A percentile compares a stretch with the other conserved stretches of the same genome.
Conservation (phyloP, 495 filamentous ascomycete genomes). For the Neurospora hispaniola region DNA sequence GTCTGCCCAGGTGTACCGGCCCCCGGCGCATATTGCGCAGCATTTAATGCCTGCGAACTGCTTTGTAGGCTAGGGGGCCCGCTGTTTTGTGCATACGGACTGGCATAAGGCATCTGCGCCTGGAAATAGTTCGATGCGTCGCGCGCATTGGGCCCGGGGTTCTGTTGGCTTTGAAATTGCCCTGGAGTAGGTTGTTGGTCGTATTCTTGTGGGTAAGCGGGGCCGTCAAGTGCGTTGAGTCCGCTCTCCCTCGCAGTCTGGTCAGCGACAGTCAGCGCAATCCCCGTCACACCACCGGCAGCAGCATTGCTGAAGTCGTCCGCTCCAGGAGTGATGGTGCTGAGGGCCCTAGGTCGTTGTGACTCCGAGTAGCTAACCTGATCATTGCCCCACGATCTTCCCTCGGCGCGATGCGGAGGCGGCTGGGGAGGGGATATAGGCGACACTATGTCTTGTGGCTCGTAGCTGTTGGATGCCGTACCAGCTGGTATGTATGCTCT, state of each 20-base stretch:
- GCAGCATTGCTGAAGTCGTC: constrained; percentile 66
- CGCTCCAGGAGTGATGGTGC: constrained; percentile 56
- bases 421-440: constrained; percentile 14
- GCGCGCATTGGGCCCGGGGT: constrained; percentile 4
- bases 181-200: constrained; percentile 24
- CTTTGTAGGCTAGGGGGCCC: constrained; percentile 7
- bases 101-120: constrained; percentile 9
- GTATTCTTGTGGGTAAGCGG: constrained; percentile 30
- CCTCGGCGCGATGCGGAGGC: constrained; percentile 15
- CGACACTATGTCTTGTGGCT: constrained; percentile 9
- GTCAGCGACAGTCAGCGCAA: constrained; percentile 65
- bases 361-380: constrained; percentile 9
- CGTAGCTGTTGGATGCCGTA: constrained; percentile 3
- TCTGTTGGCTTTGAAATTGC: constrained; percentile 23
- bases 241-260: constrained; percentile 63
- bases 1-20: constrained; percentile 14
- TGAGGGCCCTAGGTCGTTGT: constrained; percentile 16
- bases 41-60: constrained; percentile 15
- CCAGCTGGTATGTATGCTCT: constrained; percentile 11
- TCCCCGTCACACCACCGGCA: constrained; percentile 64
- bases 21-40: constrained; percentile 8
- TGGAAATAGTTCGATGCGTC: constrained; percentile 12
- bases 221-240: constrained; percentile 50
- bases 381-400: constrained; percentile 3
- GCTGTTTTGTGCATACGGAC: neutral